phyloP scores from a whole-genome alignment of 805 yeast genomes.

The Allodekkera sacchari region DNA sequence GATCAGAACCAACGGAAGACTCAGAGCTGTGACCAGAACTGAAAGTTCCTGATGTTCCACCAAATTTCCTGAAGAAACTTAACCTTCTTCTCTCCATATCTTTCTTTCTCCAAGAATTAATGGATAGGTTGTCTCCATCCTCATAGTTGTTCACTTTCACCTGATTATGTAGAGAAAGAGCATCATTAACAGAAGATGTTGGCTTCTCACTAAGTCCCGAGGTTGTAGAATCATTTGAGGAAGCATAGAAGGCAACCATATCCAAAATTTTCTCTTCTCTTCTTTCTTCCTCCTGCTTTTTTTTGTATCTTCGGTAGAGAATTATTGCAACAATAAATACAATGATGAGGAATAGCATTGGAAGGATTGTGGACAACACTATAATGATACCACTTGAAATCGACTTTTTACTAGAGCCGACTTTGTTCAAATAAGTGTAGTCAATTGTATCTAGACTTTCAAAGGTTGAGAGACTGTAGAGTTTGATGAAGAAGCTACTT shows the following conservation, averaged over 20 bases:
- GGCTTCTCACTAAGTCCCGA: slow-evolving; percentile 6
- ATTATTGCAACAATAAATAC: slow-evolving; percentile 22
- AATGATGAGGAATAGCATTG: slow-evolving; percentile 30
- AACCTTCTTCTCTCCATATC: slow-evolving; percentile 25
- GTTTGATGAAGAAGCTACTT: slow-evolving; percentile 25
- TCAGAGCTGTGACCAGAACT: slow-evolving; percentile 5
- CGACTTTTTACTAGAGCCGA: slow-evolving; percentile 4
- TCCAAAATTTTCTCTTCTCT: slow-evolving; percentile 22
- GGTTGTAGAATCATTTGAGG: slow-evolving; percentile 16
- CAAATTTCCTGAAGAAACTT: slow-evolving; percentile 1
- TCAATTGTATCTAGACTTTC: slow-evolving; percentile 24
- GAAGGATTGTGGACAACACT: slow-evolving; percentile 38
- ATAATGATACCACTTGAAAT: slow-evolving; percentile 28
- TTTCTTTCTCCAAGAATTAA: slow-evolving; percentile 47
- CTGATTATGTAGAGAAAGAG: slow-evolving; percentile 5
- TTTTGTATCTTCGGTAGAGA: slow-evolving; percentile 21
- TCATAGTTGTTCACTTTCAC: slow-evolving; percentile 23
- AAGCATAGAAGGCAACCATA: slow-evolving; percentile 25
- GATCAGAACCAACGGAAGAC: too few species aligned
- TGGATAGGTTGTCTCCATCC: slow-evolving; percentile 36
- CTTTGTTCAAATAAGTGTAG: slow-evolving; percentile 17
- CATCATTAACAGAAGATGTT: slow-evolving; percentile 2
- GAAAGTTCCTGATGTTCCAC: not conserved
- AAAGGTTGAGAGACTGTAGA: slow-evolving; percentile 34
- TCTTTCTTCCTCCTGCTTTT: slow-evolving; percentile 18